Conservation (phyloP, 331 rosid species). For the Pyrus hybrid region DNA sequence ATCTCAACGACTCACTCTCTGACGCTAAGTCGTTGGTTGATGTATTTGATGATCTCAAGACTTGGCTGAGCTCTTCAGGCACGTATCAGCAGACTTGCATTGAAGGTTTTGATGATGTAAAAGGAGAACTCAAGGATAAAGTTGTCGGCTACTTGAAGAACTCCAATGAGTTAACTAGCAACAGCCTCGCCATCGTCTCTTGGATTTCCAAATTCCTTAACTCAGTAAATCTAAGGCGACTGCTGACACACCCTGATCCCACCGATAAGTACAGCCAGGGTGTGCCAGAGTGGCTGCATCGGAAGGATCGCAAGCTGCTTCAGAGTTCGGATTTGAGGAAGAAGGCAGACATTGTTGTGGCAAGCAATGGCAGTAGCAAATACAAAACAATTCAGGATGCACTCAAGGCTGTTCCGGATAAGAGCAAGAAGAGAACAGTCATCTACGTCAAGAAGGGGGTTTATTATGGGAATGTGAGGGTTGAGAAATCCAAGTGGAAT, state of each 20-base stretch:
- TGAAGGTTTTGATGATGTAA: conserved; percentile 41
- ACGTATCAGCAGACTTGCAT: conserved; percentile 66
- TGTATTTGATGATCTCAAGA: conserved; percentile 50
- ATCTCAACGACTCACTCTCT: conserved; percentile 39
- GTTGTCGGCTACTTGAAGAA: conserved; percentile 32
- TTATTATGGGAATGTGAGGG: conserved; percentile 60
- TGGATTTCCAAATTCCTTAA: conserved; percentile 42
- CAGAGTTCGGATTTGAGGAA: conserved; percentile 24
- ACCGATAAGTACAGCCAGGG: background rate
- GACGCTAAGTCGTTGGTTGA: conserved; percentile 28
- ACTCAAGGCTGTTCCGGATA: conserved; percentile 40
- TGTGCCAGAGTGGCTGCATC: conserved; percentile 47
- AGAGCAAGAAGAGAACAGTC: conserved; percentile 49
- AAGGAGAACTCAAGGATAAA: conserved; percentile 4
- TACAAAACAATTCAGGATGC: conserved; percentile 48
- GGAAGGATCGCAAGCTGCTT: conserved; percentile 37
- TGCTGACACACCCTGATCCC: conserved; percentile 17
- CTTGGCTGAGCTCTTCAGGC: conserved; percentile 73
- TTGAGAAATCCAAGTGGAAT: conserved; percentile 62
- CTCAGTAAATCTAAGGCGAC: conserved; percentile 45
- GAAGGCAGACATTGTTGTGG: conserved; percentile 57
- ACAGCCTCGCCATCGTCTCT: conserved; percentile 62
- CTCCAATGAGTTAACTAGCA: conserved; percentile 59
- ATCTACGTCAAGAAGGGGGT: conserved; percentile 68
- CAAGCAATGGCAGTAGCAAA: conserved; percentile 44